Conservation (phyloP, 2,329 filamentous ascomycete genomes). For the Cladosporium austrohemisphaericum region DNA sequence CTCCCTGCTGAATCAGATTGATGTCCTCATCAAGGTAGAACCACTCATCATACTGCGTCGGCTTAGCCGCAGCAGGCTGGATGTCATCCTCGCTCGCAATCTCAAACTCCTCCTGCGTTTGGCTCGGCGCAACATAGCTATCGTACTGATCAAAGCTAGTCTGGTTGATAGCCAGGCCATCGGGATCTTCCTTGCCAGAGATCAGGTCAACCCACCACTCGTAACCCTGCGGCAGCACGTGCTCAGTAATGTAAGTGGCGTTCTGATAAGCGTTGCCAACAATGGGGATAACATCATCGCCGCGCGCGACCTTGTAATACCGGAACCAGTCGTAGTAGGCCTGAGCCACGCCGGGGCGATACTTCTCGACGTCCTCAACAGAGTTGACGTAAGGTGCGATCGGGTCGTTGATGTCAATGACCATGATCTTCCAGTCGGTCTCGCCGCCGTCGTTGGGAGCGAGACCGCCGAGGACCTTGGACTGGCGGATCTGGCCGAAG, state of each 20-base stretch:
- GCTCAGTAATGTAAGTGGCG: conserved; percentile 98
- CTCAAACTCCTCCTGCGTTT: conserved; percentile 9
- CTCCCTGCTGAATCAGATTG: conserved; percentile 18
- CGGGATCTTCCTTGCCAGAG: conserved; percentile 63
- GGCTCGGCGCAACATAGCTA: conserved; percentile 12
- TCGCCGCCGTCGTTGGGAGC: conserved; percentile 98
- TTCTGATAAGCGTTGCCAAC: conserved; percentile 99
- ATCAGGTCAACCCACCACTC: conserved; percentile 98
- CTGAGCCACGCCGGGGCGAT: conserved; percentile 91
- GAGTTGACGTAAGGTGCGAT: conserved; percentile 95
- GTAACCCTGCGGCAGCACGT: conserved; percentile 89
- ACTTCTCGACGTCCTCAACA: conserved; percentile 97
- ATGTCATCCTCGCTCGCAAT: conserved; percentile 10
- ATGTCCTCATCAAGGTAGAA: conserved; percentile 13
- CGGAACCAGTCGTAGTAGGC: conserved; percentile 99
- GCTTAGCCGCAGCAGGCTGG: conserved; percentile 6
- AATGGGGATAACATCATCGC: conserved; percentile 99
- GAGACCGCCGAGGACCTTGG: conserved; percentile 99
- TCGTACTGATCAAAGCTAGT: conserved; percentile 23
- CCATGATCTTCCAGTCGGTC: conserved; percentile 99
- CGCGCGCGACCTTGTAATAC: conserved; percentile 99
- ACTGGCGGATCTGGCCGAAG: conserved; percentile 95
- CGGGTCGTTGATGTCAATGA: conserved; percentile 97
- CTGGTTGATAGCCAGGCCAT: conserved; percentile 32
- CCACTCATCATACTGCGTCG: conserved; percentile 14